phyloP scores from a whole-genome alignment of 345 rosid species.

The Citrus sp. region DNA sequence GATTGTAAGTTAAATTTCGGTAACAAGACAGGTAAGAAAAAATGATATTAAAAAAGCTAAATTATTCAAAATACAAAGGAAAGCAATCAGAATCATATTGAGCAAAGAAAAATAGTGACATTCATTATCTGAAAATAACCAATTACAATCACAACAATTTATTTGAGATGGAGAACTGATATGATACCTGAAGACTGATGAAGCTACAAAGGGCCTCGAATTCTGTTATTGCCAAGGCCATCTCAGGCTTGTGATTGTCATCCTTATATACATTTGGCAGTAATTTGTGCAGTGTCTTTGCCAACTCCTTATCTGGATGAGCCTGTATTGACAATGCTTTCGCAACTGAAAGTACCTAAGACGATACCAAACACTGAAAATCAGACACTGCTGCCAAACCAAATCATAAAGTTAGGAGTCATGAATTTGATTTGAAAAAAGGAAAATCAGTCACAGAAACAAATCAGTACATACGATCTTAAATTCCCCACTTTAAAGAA shows the following conservation, averaged over 20 bases:
- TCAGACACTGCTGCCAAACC: not conserved
- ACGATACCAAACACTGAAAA: conserved; percentile 10
- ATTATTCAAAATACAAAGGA: not conserved
- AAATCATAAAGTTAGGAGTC: not conserved
- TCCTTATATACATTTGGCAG: conserved; percentile 80
- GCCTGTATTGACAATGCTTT: conserved; percentile 96
- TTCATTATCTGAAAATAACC: not conserved
- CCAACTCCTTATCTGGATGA: conserved; percentile 88
- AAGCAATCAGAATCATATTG: not conserved
- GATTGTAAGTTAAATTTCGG: not conserved
- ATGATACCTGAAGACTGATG: conserved; percentile 59
- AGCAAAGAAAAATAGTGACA: not conserved
- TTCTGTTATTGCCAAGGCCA: conserved; percentile 95
- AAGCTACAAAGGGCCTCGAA: conserved; percentile 95
- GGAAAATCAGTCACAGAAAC: not conserved
- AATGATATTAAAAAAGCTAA: not conserved
- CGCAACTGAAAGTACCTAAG: conserved; percentile 84
- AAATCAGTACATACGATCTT: not conserved
- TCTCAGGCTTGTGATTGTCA: conserved; percentile 94
- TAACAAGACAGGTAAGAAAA: not conserved
- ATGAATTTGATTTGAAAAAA: not conserved
- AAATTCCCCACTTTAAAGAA: not conserved
- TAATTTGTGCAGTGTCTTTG: conserved; percentile 66
- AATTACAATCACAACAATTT: not conserved
- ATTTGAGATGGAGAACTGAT: not conserved